A percentile compares a stretch with the other conserved stretches of the same genome.
These are phyloP conservation scores for Diaporthe citriasiana DNA, from an alignment of 2,329 filamentous ascomycete species.

Conservation along the genomic window DNA sequence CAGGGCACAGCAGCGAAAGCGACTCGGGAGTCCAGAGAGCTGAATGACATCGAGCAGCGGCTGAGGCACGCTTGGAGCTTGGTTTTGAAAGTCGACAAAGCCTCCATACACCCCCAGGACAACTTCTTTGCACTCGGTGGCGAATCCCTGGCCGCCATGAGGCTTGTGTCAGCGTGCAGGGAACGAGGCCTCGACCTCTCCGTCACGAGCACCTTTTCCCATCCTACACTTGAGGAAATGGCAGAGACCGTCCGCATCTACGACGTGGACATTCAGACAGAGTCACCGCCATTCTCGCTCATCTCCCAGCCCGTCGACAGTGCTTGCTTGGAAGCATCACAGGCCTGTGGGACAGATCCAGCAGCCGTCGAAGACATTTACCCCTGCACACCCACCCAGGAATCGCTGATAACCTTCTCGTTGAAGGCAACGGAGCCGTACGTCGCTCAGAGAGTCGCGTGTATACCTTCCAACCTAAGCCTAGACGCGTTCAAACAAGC, in stretches of 20 bases:
- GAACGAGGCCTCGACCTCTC: constrained; percentile 48
- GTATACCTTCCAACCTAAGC: constrained; percentile 45
- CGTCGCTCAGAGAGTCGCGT: constrained; percentile 49
- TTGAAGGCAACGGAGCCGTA: constrained; percentile 51
- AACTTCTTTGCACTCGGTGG: constrained; percentile 62
- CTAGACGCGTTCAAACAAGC: constrained; percentile 47
- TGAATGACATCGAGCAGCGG: constrained; percentile 51
- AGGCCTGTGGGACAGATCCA: constrained; percentile 44
- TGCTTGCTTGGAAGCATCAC: constrained; percentile 44
- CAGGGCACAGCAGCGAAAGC: not conserved
- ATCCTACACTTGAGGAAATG: constrained; percentile 61
- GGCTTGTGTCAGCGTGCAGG: constrained; percentile 56
- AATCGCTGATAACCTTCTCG: constrained; percentile 54
- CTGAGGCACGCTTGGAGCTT: constrained; percentile 52
- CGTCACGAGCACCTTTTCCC: constrained; percentile 59
- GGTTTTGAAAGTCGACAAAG: constrained; percentile 47
- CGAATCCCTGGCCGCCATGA: constrained; percentile 61
- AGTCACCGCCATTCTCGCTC: constrained; percentile 47
- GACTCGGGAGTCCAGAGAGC: constrained; percentile 43
- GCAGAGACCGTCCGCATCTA: constrained; percentile 52
- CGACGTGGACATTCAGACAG: constrained; percentile 46
- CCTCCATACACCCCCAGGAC: constrained; percentile 54
- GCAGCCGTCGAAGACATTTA: constrained; percentile 54
- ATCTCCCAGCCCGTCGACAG: constrained; percentile 43
- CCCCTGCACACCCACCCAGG: constrained; percentile 55